Conservation (phyloP, 768 basidiomycete genomes). For the Boletus patriciae region DNA sequence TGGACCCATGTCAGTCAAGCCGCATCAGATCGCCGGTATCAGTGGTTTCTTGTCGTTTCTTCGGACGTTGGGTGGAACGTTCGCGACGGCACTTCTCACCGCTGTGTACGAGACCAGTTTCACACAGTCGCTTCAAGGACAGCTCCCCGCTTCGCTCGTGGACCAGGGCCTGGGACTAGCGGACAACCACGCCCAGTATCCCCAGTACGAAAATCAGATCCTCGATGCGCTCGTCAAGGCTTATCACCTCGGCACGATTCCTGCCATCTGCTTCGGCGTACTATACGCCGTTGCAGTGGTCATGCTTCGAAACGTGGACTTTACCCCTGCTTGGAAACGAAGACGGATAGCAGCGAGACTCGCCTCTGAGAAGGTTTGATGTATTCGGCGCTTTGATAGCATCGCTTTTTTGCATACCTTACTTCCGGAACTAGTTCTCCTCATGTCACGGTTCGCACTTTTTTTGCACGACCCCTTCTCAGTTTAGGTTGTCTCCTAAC, state of each 20-base stretch:
- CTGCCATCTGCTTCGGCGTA: slow-evolving; percentile 35
- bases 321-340: slow-evolving; percentile 35
- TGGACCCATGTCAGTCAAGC: slow-evolving; percentile 37
- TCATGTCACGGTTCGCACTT: slow-evolving; percentile 1
- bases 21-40: slow-evolving; percentile 35
- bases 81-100: slow-evolving; percentile 37
- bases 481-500: neutral
- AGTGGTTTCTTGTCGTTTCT: slow-evolving; percentile 38
- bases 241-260: slow-evolving; percentile 36
- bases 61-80: slow-evolving; percentile 36
- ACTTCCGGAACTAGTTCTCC: slow-evolving; percentile 15
- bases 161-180: slow-evolving; percentile 33
- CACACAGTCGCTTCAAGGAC: slow-evolving; percentile 30
- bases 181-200: slow-evolving; percentile 30
- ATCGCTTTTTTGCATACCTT: slow-evolving; percentile 22
- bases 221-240: slow-evolving; percentile 34
- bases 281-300: slow-evolving; percentile 32
- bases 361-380: slow-evolving; percentile 24
- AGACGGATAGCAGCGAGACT: slow-evolving; percentile 28
- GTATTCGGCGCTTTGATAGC: slow-evolving; percentile 15
- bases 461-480: neutral
- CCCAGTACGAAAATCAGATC: slow-evolving; percentile 36
- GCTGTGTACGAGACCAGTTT: slow-evolving; percentile 35
- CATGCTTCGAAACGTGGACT: slow-evolving; percentile 35
- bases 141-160: slow-evolving; percentile 30